Evolutionary conservation across 345 rosid species (phyloP).

Genomic region (Lepidium aucheri): DNA sequence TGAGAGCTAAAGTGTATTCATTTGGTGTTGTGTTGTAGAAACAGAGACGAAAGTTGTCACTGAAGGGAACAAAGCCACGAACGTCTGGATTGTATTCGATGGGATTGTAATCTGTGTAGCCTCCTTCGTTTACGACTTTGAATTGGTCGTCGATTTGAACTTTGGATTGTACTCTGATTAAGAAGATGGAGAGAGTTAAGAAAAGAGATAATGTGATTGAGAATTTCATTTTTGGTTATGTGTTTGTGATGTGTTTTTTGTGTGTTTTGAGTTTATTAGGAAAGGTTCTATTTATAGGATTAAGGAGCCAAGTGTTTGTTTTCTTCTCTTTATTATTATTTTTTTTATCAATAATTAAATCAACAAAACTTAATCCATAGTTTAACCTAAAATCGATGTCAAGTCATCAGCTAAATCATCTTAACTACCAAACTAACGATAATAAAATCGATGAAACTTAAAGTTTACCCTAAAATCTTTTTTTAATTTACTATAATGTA

Average conservation of each 20-base stretch:
- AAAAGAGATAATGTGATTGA: background rate
- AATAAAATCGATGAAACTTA: no score
- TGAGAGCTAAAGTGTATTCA: conserved; percentile 46
- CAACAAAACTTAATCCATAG: no score
- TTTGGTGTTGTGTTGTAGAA: conserved; percentile 59
- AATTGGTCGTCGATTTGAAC: conserved; percentile 22
- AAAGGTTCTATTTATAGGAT: background rate
- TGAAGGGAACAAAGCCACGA: conserved; percentile 18
- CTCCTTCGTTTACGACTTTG: conserved; percentile 19
- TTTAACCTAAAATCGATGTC: no score
- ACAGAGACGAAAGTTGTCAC: conserved; percentile 43
- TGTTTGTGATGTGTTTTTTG: conserved; percentile 12
- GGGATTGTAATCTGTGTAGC: conserved; percentile 20
- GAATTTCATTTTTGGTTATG: conserved; percentile 1
- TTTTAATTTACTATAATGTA: no score
- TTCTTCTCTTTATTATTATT: no score
- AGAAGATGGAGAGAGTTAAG: conserved; percentile 5
- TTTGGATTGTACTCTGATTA: conserved; percentile 5
- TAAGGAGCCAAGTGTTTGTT: background rate
- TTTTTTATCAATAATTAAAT: no score
- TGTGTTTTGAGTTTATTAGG: background rate
- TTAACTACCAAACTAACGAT: no score
- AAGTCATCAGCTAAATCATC: no score
- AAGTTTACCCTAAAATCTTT: no score
- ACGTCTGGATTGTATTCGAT: conserved; percentile 27